phyloP scores from a whole-genome alignment of 148 eudicot species.

The Rhododendron williamsianum region DNA sequence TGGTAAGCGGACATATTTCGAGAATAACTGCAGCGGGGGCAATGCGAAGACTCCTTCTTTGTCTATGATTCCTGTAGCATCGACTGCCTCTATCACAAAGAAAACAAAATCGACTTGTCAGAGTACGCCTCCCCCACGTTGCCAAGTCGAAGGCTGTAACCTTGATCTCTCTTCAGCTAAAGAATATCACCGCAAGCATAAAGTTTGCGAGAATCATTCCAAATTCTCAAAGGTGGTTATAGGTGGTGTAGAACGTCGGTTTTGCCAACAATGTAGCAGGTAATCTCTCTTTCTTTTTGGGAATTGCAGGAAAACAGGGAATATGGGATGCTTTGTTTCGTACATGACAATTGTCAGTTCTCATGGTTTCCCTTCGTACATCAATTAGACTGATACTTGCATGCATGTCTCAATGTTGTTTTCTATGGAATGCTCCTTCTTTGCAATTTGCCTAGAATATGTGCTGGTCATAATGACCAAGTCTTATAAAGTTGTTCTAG shows the following conservation, averaged over 20 bases:
- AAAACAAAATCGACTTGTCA: conserved; percentile 44
- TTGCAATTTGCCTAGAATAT: not conserved
- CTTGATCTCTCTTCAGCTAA: conserved; percentile 80
- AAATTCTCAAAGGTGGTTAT: conserved; percentile 72
- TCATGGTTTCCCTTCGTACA: not conserved
- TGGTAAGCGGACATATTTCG: conserved; percentile 75
- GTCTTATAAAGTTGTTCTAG: not conserved
- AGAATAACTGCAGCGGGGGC: conserved; percentile 41
- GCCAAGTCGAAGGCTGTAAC: conserved; percentile 92
- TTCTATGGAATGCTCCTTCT: not conserved
- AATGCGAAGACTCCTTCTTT: conserved; percentile 32
- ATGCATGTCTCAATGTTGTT: not conserved
- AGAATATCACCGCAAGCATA: conserved; percentile 82
- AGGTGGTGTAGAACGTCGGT: conserved; percentile 73
- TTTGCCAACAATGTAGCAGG: conserved; percentile 99
- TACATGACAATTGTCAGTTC: not conserved
- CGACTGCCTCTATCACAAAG: conserved; percentile 36
- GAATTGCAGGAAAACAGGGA: not conserved
- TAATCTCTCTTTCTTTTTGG: conserved; percentile 18
- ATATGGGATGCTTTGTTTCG: not conserved
- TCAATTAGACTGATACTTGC: not conserved
- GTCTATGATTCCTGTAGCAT: conserved; percentile 30
- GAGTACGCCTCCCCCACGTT: conserved; percentile 32
- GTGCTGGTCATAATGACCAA: not conserved
- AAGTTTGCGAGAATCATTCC: conserved; percentile 82